These are phyloP conservation scores for Aureobasidium pullulans DNA, from an alignment of 2,329 filamentous ascomycete species.

Conservation along the genomic window DNA sequence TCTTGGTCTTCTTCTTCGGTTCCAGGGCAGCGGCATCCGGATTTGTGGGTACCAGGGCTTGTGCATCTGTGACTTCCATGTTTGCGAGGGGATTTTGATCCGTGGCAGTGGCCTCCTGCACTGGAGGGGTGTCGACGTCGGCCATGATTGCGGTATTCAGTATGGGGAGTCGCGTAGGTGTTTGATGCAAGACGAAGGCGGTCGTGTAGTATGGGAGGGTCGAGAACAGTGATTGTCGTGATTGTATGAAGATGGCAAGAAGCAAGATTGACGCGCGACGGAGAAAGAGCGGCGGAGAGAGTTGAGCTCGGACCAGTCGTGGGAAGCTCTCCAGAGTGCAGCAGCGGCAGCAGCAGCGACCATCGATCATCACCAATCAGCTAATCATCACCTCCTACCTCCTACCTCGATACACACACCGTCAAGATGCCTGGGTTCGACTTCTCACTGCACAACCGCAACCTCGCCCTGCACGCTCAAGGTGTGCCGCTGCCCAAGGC, in stretches of 20 bases:
- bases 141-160: slow-evolving; percentile 13
- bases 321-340: background rate
- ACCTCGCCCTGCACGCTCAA: slow-evolving; percentile 87
- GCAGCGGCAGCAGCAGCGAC: background rate
- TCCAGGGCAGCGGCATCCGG: slow-evolving; percentile 18
- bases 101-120: slow-evolving; percentile 1
- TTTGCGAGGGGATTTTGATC: background rate
- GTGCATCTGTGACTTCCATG: slow-evolving; percentile 13
- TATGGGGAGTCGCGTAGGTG: background rate
- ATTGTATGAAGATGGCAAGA: background rate
- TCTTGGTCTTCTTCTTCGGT: slow-evolving; percentile 57
- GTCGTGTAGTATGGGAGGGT: no score
- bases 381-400: background rate
- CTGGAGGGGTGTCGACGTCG: slow-evolving; percentile 16
- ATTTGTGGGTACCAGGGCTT: slow-evolving; percentile 16
- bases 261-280: background rate
- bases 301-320: background rate
- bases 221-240: background rate
- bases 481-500: slow-evolving; percentile 94
- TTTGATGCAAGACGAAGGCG: background rate
- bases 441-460: slow-evolving; percentile 99
- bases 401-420: background rate
- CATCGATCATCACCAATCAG: background rate
- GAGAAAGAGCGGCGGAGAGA: background rate
- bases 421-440: slow-evolving; percentile 84